Conservation (phyloP, 2,329 filamentous ascomycete species). For the Elsinoe batatas region DNA sequence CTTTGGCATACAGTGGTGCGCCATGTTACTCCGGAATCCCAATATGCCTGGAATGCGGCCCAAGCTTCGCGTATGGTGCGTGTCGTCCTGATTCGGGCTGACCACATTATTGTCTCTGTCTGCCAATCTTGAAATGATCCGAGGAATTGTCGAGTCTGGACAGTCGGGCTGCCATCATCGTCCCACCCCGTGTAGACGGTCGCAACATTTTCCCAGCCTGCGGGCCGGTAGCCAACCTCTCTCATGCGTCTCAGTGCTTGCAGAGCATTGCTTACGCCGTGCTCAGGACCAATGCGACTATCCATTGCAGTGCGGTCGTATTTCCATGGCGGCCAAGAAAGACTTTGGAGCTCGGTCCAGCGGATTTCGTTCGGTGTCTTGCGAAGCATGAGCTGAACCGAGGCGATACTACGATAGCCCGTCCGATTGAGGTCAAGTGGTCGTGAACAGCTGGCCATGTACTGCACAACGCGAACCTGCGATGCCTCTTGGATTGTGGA, state of each 20-base stretch:
- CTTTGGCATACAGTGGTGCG: conserved; percentile 41
- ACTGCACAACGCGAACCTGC: conserved; percentile 46
- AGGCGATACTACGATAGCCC: conserved; percentile 48
- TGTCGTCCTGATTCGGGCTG: conserved; percentile 48
- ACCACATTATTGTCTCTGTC: conserved; percentile 36
- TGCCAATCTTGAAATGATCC: conserved; percentile 17
- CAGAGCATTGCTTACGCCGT: conserved; percentile 48
- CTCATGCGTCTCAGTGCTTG: conserved; percentile 47
- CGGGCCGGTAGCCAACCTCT: conserved; percentile 47
- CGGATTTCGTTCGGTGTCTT: conserved; percentile 48
- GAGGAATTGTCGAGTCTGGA: conserved; percentile 46
- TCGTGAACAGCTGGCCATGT: conserved; percentile 47
- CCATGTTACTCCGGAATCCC: conserved; percentile 30
- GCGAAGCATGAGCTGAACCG: conserved; percentile 47
- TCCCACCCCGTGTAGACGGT: conserved; percentile 53
- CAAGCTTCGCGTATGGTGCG: conserved; percentile 54
- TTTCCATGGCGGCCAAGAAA: conserved; percentile 58
- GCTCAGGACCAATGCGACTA: conserved; percentile 44
- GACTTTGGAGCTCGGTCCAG: conserved; percentile 50
- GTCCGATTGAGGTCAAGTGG: conserved; percentile 45
- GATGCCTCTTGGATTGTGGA: conserved; percentile 44
- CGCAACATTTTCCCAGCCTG: conserved; percentile 45
- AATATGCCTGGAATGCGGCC: conserved; percentile 52
- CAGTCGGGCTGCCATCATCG: conserved; percentile 51
- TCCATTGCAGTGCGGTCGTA: conserved; percentile 52